Evolutionary conservation across 352 stramenopile genomes (phyloP).

Genomic region (Pythium chondricola): DNA sequence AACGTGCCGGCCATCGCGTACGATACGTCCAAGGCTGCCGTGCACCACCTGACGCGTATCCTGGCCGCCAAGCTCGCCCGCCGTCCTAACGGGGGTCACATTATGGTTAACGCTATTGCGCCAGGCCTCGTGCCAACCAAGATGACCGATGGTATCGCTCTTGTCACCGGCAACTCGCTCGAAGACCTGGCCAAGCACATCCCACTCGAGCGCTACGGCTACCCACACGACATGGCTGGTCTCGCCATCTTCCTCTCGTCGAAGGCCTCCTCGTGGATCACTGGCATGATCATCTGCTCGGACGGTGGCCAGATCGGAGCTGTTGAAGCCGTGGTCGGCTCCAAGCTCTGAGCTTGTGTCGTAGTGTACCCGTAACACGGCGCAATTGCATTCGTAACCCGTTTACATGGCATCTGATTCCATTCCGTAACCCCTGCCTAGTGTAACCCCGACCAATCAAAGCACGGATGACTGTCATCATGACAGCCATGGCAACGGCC

Average conservation of each 20-base stretch:
- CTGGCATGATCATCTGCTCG: constrained; percentile 86
- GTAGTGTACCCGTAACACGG: too few species aligned
- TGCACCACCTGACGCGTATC: constrained; percentile 92
- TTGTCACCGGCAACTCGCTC: constrained; percentile 34
- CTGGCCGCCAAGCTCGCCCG: constrained; percentile 87
- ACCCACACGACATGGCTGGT: constrained; percentile 89
- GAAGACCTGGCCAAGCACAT: constrained; percentile 64
- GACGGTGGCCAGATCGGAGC: constrained; percentile 83
- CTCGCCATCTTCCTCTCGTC: constrained; percentile 90
- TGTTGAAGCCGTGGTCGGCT: constrained; percentile 36
- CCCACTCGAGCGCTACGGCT: constrained; percentile 80
- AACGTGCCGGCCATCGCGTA: constrained; percentile 91
- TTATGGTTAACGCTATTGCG: constrained; percentile 94
- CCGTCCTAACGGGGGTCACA: constrained; percentile 72
- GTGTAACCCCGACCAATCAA: constrained; percentile 4
- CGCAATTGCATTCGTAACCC: too few species aligned
- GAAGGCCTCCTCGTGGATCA: constrained; percentile 87
- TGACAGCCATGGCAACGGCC: not conserved
- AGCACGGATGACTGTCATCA: too few species aligned
- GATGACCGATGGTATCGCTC: constrained; percentile 83
- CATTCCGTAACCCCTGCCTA: too few species aligned
- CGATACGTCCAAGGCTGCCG: constrained; percentile 91
- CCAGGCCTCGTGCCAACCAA: constrained; percentile 89
- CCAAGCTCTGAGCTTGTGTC: constrained; percentile 31
- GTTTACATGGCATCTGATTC: too few species aligned